Evolutionary conservation across 1,139 yeast species (phyloP).

Genomic region (Yamadazyma spencermartinsiae): DNA sequence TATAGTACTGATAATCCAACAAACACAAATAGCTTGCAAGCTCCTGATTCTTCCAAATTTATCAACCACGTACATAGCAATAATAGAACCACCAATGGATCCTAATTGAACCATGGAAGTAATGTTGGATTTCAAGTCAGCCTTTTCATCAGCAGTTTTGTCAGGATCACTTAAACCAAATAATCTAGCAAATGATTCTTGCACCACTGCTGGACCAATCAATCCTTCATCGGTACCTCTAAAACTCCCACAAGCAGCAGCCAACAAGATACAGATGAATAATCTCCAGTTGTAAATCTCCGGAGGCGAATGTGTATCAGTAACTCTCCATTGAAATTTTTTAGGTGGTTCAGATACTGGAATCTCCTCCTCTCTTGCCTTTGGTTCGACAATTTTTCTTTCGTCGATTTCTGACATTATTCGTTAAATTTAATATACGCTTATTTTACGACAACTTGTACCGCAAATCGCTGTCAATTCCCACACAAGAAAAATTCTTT

Average conservation of each 20-base stretch:
- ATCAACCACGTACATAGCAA: slow-evolving; percentile 54
- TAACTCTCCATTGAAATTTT: slow-evolving; percentile 29
- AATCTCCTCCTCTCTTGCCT: slow-evolving; percentile 2
- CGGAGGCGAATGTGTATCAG: slow-evolving; percentile 44
- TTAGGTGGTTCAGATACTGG: slow-evolving; percentile 5
- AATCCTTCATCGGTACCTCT: slow-evolving; percentile 64
- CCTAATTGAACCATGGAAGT: slow-evolving; percentile 66
- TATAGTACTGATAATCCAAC: slow-evolving; percentile 49
- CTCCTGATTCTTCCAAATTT: slow-evolving; percentile 56
- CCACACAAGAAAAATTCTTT: too few relatives aligned
- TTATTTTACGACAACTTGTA: neutral
- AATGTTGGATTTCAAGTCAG: slow-evolving; percentile 53
- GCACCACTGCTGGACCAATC: slow-evolving; percentile 45
- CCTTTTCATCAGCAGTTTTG: slow-evolving; percentile 37
- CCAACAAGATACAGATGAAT: slow-evolving; percentile 49
- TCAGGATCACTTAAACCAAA: slow-evolving; percentile 48
- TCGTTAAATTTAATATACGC: neutral
- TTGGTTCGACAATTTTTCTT: slow-evolving; percentile 6
- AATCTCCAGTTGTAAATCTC: slow-evolving; percentile 51
- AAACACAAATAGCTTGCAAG: slow-evolving; percentile 42
- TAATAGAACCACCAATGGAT: slow-evolving; percentile 54
- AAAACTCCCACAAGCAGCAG: slow-evolving; percentile 60
- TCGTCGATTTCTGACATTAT: slow-evolving; percentile 7
- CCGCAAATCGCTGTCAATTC: too few relatives aligned
- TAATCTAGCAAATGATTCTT: slow-evolving; percentile 38